Evolutionary conservation across 768 basidiomycete genomes (phyloP).

Genomic region (Boletus speciosus): DNA sequence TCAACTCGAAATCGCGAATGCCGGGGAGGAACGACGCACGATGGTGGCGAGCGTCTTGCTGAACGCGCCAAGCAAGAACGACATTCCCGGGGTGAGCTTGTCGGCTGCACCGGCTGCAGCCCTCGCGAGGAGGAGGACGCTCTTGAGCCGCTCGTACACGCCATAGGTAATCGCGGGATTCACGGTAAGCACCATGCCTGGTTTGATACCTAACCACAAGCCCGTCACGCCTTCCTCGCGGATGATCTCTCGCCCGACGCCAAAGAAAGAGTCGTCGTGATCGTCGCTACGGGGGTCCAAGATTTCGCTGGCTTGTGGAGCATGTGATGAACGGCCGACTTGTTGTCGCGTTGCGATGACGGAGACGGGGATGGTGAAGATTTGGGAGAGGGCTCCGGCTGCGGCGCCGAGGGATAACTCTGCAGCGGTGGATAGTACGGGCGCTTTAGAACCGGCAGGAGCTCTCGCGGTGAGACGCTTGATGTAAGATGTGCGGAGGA

Average conservation of each 20-base stretch:
- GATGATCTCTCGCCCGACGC: constrained; percentile 81
- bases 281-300: constrained; percentile 1
- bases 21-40: constrained; percentile 42
- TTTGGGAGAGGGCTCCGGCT: constrained; percentile 92
- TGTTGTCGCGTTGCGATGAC: constrained; percentile 98
- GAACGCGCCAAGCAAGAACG: constrained; percentile 85
- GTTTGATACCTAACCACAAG: constrained; percentile 91
- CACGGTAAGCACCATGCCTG: constrained; percentile 90
- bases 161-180: constrained; percentile 99
- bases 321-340: constrained; percentile 50
- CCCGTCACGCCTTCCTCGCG: constrained; percentile 84
- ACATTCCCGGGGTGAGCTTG: constrained; percentile 73
- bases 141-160: constrained; percentile 88
- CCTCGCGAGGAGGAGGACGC: constrained; percentile 56
- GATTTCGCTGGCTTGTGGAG: not conserved
- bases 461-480: constrained; percentile 60
- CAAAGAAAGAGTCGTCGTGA: constrained; percentile 69
- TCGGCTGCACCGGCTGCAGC: constrained; percentile 39
- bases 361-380: constrained; percentile 97
- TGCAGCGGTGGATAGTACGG: constrained; percentile 64
- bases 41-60: constrained; percentile 96
- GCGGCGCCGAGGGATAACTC: constrained; percentile 88
- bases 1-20: not conserved
- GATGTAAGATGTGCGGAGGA: constrained; percentile 81
- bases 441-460: constrained; percentile 57